These are phyloP conservation scores for Closterium sp. DNA, from an alignment of 139 green algal genomes.

Conservation along the genomic window DNA sequence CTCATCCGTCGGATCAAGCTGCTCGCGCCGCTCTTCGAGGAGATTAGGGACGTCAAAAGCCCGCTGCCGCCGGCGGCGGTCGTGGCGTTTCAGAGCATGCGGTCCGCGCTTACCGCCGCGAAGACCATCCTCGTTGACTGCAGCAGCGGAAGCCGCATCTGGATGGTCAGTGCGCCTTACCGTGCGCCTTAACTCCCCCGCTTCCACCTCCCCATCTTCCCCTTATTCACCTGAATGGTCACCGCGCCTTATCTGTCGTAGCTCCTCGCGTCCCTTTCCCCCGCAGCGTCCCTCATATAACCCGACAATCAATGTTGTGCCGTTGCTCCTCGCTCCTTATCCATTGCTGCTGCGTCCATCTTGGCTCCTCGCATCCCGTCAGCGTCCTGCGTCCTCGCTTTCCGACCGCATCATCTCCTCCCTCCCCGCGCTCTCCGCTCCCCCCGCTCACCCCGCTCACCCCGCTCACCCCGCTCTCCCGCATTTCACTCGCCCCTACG, in stretches of 20 bases:
- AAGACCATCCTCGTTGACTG: constrained; percentile 22
- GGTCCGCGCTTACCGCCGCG: not conserved
- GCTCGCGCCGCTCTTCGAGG: constrained; percentile 38
- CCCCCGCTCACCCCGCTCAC: not conserved
- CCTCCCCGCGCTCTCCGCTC: not conserved
- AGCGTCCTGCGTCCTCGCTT: not conserved
- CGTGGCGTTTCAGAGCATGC: constrained; percentile 18
- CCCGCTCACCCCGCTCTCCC: not conserved
- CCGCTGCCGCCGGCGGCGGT: constrained; percentile 27
- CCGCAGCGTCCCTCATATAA: too few relatives aligned
- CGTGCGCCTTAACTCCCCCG: too few relatives aligned
- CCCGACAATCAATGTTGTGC: too few relatives aligned
- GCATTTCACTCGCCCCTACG: not conserved
- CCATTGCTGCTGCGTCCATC: too few relatives aligned
- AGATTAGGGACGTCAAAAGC: constrained; percentile 14
- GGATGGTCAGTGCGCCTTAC: constrained; percentile 15
- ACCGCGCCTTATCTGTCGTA: too few relatives aligned
- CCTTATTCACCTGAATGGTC: not conserved
- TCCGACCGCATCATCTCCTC: not conserved
- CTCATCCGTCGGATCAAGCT: constrained; percentile 29
- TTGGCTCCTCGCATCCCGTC: not conserved
- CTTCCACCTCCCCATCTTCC: not conserved
- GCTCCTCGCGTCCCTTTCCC: too few relatives aligned
- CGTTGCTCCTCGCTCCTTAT: too few relatives aligned
- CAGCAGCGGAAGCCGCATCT: constrained; percentile 24